phyloP scores from a whole-genome alignment of 306 rosid species.

The Macrotyloma uniflorum region DNA sequence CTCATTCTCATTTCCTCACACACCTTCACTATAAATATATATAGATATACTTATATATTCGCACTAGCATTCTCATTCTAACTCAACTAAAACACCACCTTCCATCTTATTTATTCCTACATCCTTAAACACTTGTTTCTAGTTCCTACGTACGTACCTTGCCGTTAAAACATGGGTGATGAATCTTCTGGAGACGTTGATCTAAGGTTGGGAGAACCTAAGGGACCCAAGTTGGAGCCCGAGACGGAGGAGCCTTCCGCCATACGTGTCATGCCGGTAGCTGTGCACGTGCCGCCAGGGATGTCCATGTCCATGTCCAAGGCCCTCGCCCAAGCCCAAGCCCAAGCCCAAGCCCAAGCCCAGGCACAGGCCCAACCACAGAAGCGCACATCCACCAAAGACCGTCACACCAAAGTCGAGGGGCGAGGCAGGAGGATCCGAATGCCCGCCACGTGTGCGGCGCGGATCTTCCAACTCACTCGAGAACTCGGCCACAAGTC shows the following conservation, averaged over 20 bases:
- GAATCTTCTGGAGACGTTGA: constrained; percentile 36
- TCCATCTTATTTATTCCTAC: background rate
- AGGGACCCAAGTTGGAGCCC: constrained; percentile 58
- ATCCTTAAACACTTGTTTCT: background rate
- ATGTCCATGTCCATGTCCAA: constrained; percentile 36
- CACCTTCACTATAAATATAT: background rate
- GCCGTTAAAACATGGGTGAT: constrained; percentile 10
- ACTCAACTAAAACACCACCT: background rate
- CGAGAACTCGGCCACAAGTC: constrained; percentile 88
- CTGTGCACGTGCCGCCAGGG: constrained; percentile 38
- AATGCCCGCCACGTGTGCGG: constrained; percentile 88
- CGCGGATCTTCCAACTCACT: constrained; percentile 80
- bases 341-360: constrained; percentile 38
- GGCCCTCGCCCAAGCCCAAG: constrained; percentile 31
- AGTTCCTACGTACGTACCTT: background rate
- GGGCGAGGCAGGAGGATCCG: constrained; percentile 91
- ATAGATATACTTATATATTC: background rate
- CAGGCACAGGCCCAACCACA: constrained; percentile 37
- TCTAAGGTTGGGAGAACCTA: constrained; percentile 42
- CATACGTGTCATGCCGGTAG: constrained; percentile 43
- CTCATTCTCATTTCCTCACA: background rate
- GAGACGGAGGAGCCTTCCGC: constrained; percentile 35
- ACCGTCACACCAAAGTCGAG: constrained; percentile 85
- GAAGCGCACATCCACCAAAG: constrained; percentile 69
- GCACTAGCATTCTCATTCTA: constrained; percentile 24